A percentile compares a stretch with the other conserved stretches of the same genome.
phyloP scores from a whole-genome alignment of 768 basidiomycete species.

The Tricholoma terreum region DNA sequence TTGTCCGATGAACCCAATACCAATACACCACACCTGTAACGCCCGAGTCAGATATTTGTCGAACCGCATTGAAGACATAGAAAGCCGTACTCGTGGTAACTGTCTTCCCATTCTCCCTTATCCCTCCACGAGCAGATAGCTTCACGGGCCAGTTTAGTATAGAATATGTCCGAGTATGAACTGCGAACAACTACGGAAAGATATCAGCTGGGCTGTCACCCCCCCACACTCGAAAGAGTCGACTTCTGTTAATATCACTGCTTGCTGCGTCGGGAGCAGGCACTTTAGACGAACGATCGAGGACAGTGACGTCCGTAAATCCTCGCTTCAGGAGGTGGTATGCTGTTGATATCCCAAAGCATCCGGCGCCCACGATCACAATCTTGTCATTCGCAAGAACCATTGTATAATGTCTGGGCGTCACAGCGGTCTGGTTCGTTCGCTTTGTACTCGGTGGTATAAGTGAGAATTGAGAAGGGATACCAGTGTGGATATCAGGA shows the following conservation, averaged over 20 bases:
- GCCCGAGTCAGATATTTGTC: neutral
- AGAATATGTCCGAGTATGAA: conserved; percentile 67
- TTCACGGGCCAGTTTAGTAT: conserved; percentile 68
- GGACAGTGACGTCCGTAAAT: conserved; percentile 65
- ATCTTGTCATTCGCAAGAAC: conserved; percentile 30
- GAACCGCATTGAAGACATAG: conserved; percentile 8
- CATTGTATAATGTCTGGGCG: neutral
- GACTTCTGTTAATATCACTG: conserved; percentile 52
- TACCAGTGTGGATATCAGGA: too few relatives aligned
- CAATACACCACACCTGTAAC: conserved; percentile 63
- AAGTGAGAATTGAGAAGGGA: too few relatives aligned
- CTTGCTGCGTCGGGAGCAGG: conserved; percentile 84
- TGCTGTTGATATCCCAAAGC: conserved; percentile 87
- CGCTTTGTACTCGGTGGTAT: too few relatives aligned
- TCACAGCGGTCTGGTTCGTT: too few relatives aligned
- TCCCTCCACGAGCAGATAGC: conserved; percentile 77
- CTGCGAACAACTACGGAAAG: conserved; percentile 61
- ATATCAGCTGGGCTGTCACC: neutral
- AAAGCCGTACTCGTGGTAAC: conserved; percentile 75
- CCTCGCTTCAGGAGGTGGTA: conserved; percentile 70
- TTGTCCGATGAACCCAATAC: conserved; percentile 41
- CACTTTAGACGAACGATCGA: conserved; percentile 65
- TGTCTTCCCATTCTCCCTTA: conserved; percentile 59
- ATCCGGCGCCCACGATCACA: conserved; percentile 77
- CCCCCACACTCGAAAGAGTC: neutral